Evolutionary conservation across 2,329 filamentous ascomycete species (phyloP), one percentile per base, ranked within the genome.

Genomic region (Plectosphaerella plurivora): DNA sequence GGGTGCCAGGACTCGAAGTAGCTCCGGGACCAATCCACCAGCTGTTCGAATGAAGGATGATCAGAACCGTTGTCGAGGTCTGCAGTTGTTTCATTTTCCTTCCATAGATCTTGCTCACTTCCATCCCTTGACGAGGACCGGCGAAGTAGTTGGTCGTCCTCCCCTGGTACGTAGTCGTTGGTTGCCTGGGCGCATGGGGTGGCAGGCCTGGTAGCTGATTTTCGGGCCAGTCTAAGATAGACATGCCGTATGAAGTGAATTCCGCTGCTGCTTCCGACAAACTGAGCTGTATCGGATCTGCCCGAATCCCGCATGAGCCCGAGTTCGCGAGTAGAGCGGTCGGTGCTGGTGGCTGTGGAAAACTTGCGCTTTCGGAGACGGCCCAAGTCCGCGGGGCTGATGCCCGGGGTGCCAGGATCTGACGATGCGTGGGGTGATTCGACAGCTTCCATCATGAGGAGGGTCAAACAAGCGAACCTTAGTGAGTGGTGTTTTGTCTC

Each of bases 1-100:
- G 77, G 74, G 56, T 84, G 81, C 81, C 81, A 84, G 15, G 76
- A 72, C 22, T 81, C 72, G 54, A 83, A 83, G 55, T 81, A 84
- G 46, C 70, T 75, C 47, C 68, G 69, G 6, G 75, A 77, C 73
- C 76, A 81, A 4, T 67, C 61, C 1, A 79, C 66, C 15, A 82
- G 65, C 16, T 77, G 67, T 9, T 79, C 75, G 53, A 82, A 82
- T 0, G 61, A 59, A n/a, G 69, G 53, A 1, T 57, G 54, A 7
- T 52, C 53, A 16, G 9, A 16, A 2, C 50, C 46, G 12, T 41
- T 28, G 5, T 51, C 46, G 3, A 45, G 3, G 4, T 58, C 50
- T 2, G 45, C 45, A 14, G 55, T 59, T 4, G 66, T 54, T 55
- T 77, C 74, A 20, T 73, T 58, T 0, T 63, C 48, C 20, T 65